Conservation (phyloP, 2,329 filamentous ascomycete genomes). For the Clonostachys sp. region DNA sequence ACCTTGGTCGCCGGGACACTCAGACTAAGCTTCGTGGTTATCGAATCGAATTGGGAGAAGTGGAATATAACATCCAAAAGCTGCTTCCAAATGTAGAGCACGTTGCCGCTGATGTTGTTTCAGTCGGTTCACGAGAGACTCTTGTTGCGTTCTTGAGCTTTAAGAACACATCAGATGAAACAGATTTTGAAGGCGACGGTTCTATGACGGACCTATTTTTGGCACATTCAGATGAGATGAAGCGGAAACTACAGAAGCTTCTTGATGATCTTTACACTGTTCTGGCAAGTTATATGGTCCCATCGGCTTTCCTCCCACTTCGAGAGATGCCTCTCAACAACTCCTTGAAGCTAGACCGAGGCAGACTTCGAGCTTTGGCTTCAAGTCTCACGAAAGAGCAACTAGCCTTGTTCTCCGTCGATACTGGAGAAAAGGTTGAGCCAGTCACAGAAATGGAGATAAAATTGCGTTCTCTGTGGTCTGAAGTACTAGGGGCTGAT, state of each 20-base stretch:
- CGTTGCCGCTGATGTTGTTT: constrained; percentile 3
- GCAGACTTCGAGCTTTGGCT: not conserved
- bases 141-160: constrained; percentile 1
- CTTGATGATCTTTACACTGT: not conserved
- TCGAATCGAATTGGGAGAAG: constrained; percentile 33
- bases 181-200: not conserved
- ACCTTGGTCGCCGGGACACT: not conserved
- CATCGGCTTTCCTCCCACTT: constrained; percentile 5
- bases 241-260: too few species aligned
- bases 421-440: not conserved
- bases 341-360: constrained; percentile 5
- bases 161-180: not conserved
- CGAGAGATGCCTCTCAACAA: not conserved
- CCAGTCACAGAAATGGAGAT: constrained; percentile 4
- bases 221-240: too few species aligned
- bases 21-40: constrained; percentile 50
- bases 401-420: not conserved
- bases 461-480: not conserved
- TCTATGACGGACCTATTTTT: too few species aligned
- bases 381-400: constrained; percentile 1
- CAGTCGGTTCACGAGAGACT: not conserved
- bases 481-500: not conserved
- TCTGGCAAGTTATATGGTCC: constrained; percentile 5
- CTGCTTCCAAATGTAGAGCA: not conserved
- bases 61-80: constrained; percentile 4